Evolutionary conservation across 352 stramenopile genomes (phyloP).

Genomic region (Phytophthora meadii): DNA sequence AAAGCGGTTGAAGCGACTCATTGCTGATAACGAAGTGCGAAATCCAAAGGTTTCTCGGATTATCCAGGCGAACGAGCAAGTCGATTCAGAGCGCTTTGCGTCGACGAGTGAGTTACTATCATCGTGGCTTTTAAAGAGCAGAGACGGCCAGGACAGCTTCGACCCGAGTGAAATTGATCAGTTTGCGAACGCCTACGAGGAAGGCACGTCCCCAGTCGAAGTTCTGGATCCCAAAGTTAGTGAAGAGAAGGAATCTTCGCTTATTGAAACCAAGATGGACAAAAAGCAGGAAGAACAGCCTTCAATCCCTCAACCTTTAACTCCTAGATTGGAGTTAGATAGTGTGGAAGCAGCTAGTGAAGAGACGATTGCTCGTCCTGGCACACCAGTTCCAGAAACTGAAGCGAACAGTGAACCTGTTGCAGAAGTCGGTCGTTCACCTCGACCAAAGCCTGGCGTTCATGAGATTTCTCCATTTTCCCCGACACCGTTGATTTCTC

Average conservation of each 20-base stretch:
- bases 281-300: conserved; percentile 17
- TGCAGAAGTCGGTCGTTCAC: conserved; percentile 42
- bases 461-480: conserved; percentile 75
- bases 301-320: conserved; percentile 14
- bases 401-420: conserved; percentile 16
- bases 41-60: not conserved
- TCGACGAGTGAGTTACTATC: conserved; percentile 14
- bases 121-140: conserved; percentile 22
- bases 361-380: conserved; percentile 11
- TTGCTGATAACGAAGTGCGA: conserved; percentile 17
- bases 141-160: conserved; percentile 38
- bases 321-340: conserved; percentile 8
- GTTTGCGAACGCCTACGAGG: conserved; percentile 73
- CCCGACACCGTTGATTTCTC: conserved; percentile 65
- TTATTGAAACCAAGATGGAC: conserved; percentile 11
- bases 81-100: not conserved
- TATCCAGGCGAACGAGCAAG: not conserved
- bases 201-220: conserved; percentile 22
- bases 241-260: conserved; percentile 5
- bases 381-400: conserved; percentile 13
- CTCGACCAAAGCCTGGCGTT: conserved; percentile 41
- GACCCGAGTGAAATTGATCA: conserved; percentile 57
- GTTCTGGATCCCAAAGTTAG: not conserved
- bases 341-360: conserved; percentile 12
- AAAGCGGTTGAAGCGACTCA: conserved; percentile 50